Evolutionary conservation across 139 green algal genomes (phyloP).

Genomic region (Closterium sp.): DNA sequence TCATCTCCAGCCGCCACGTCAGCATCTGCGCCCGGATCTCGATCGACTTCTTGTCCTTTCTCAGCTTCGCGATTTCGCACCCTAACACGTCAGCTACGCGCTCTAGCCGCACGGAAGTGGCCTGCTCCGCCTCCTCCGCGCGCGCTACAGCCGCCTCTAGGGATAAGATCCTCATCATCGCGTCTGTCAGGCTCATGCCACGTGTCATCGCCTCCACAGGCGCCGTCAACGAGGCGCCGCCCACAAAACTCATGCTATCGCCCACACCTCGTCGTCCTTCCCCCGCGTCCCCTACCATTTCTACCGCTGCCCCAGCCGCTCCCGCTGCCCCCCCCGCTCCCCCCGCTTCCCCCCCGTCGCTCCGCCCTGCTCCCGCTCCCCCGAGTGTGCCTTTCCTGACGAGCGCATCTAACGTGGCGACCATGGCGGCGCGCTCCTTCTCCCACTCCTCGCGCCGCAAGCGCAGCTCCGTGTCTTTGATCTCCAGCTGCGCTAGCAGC

Average conservation of each 20-base stretch:
- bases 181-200: not conserved
- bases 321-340: too few species aligned
- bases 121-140: not conserved
- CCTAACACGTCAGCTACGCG: not conserved
- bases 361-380: too few species aligned
- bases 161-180: not conserved
- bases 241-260: not conserved
- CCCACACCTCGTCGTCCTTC: not conserved
- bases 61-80: not conserved
- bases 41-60: not conserved
- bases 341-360: too few species aligned
- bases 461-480: not conserved
- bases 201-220: not conserved
- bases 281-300: not conserved
- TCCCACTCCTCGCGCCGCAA: not conserved
- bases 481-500: not conserved
- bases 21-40: not conserved
- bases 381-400: not conserved
- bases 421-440: not conserved
- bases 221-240: too few species aligned
- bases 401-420: not conserved
- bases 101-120: not conserved
- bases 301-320: too few species aligned
- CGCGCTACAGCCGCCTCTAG: not conserved
- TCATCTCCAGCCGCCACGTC: not conserved